Conservation (phyloP, 495 filamentous ascomycete species). For the Penicillium roqueforti region DNA sequence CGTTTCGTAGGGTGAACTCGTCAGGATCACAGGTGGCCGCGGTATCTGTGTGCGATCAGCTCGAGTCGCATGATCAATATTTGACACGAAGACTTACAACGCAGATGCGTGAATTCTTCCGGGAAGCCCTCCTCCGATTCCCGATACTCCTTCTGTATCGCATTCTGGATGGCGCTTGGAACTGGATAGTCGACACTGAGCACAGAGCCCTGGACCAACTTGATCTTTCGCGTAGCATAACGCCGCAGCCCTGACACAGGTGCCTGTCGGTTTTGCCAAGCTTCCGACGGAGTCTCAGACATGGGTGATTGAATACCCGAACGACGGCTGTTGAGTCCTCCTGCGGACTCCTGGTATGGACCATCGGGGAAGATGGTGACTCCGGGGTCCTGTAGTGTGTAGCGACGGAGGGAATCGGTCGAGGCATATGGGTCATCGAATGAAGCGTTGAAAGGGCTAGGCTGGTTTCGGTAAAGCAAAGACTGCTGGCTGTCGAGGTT, state of each 20-base stretch:
- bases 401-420: slow-evolving; percentile 34
- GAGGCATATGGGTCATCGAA: slow-evolving; percentile 78
- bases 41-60: slow-evolving; percentile 57
- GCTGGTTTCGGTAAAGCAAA: slow-evolving; percentile 43
- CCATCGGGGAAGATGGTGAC: slow-evolving; percentile 40
- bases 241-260: slow-evolving; percentile 70
- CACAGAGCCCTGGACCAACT: slow-evolving; percentile 90
- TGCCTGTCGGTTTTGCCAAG: slow-evolving; percentile 77
- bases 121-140: slow-evolving; percentile 67
- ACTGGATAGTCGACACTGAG: slow-evolving; percentile 97
- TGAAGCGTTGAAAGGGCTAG: slow-evolving; percentile 52
- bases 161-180: slow-evolving; percentile 94
- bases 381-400: slow-evolving; percentile 35
- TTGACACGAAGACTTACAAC: slow-evolving; percentile 54
- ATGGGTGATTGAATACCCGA: slow-evolving; percentile 18
- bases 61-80: background rate
- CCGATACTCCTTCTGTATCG: slow-evolving; percentile 88
- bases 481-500: slow-evolving; percentile 25
- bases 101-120: slow-evolving; percentile 95
- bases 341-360: slow-evolving; percentile 52
- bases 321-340: slow-evolving; percentile 30
- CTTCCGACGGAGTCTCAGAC: slow-evolving; percentile 53
- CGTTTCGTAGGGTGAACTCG: slow-evolving; percentile 97
- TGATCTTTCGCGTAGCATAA: slow-evolving; percentile 90
- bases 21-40: slow-evolving; percentile 97